A percentile compares a stretch with the other conserved stretches of the same genome.
Conservation (phyloP, 148 eudicot species). For the Simmondsia chinensis region DNA sequence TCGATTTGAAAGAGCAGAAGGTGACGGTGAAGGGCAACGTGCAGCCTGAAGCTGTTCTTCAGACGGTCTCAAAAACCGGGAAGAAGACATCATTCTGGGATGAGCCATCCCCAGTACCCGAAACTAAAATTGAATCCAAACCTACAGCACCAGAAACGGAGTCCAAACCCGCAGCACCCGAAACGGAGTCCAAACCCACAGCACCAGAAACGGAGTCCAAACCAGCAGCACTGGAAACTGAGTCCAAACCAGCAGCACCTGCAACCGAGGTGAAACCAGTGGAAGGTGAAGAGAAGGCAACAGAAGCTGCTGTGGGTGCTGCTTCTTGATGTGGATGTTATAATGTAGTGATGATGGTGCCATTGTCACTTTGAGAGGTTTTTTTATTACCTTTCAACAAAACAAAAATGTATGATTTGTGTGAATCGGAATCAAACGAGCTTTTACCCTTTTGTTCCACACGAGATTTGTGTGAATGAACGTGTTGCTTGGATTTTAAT, state of each 20-base stretch:
- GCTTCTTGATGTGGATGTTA: too few relatives aligned
- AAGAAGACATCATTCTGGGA: conserved; percentile 75
- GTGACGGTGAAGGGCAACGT: conserved; percentile 90
- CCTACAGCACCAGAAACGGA: conserved; percentile 20
- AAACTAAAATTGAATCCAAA: conserved; percentile 20
- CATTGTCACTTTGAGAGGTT: too few relatives aligned
- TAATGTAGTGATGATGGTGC: too few relatives aligned
- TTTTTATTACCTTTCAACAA: too few relatives aligned
- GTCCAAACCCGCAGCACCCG: background rate
- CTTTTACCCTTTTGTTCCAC: too few relatives aligned
- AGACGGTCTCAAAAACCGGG: conserved; percentile 83
- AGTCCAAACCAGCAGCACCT: background rate
- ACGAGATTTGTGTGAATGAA: too few relatives aligned
- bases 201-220: conserved; percentile 5
- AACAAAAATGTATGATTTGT: too few relatives aligned
- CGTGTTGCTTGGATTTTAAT: too few relatives aligned
- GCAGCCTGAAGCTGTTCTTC: conserved; percentile 68
- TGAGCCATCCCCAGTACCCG: conserved; percentile 26
- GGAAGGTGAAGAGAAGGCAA: too few relatives aligned
- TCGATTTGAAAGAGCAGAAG: conserved; percentile 65
- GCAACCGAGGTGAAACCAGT: too few relatives aligned
- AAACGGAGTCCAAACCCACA: conserved; percentile 1
- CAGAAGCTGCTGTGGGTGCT: too few relatives aligned
- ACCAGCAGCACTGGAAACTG: conserved; percentile 3
- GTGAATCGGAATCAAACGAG: too few relatives aligned